Conservation (phyloP, 306 rosid species). For the Quercus berberidifolia region DNA sequence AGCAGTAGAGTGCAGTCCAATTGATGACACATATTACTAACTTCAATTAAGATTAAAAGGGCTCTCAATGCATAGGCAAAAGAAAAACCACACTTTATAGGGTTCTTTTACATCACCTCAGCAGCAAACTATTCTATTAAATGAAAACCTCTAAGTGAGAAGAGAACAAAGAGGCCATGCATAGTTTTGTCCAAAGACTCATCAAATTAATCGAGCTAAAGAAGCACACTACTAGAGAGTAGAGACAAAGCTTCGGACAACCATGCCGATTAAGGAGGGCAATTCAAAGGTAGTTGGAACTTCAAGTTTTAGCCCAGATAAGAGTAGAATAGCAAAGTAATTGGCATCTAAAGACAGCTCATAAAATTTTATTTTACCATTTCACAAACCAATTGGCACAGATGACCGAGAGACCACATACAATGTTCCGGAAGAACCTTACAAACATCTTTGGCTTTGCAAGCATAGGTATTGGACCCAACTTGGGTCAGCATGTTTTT, state of each 20-base stretch:
- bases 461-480: neutral
- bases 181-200: neutral
- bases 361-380: neutral
- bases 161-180: neutral
- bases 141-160: neutral
- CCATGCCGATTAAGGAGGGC: neutral
- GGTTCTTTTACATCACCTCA: neutral
- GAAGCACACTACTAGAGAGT: neutral
- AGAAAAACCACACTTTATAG: neutral
- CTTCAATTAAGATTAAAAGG: neutral
- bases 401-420: neutral
- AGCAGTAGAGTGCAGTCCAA: neutral
- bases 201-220: neutral
- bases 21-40: neutral
- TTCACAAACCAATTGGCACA: neutral
- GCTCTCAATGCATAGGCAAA: neutral
- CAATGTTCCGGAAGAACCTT: neutral
- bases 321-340: neutral
- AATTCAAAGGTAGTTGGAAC: neutral
- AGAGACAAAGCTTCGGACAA: neutral
- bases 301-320: neutral
- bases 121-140: neutral
- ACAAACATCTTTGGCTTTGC: neutral
- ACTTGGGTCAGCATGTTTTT: neutral
- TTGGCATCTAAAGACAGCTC: neutral